Percentiles rank a stretch among this genome's conserved stretches.
phyloP scores from a whole-genome alignment of 2,329 filamentous ascomycete species.

The Diaporthe longicolla region DNA sequence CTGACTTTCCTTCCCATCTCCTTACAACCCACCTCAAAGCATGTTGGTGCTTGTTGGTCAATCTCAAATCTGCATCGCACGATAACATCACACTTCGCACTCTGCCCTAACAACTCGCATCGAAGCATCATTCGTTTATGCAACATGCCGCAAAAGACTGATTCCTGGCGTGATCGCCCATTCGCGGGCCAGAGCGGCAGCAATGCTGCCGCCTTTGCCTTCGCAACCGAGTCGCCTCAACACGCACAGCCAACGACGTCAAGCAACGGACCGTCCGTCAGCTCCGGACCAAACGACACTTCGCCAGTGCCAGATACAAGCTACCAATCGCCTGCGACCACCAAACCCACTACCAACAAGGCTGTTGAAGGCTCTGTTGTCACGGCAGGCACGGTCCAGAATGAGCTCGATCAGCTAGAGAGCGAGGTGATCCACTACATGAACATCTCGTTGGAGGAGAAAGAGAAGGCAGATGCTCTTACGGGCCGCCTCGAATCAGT shows the following conservation, averaged over 20 bases:
- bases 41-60: too few species aligned
- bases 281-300: too few species aligned
- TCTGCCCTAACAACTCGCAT: too few species aligned
- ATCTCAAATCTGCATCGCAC: neutral
- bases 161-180: neutral
- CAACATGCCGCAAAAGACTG: neutral
- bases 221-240: neutral
- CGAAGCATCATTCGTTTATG: neutral
- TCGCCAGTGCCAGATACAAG: too few species aligned
- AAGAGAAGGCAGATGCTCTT: neutral
- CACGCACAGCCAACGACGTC: neutral
- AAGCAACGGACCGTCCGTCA: neutral
- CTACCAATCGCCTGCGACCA: too few species aligned
- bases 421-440: slow-evolving; percentile 33
- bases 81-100: neutral
- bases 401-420: slow-evolving; percentile 22
- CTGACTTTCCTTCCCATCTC: neutral
- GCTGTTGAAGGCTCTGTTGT: neutral
- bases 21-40: neutral
- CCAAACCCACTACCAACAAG: neutral
- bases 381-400: neutral
- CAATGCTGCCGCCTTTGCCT: slow-evolving; percentile 6
- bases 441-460: slow-evolving; percentile 25
- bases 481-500: neutral
- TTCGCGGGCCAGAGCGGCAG: neutral